Evolutionary conservation across 208 protist species (phyloP).

Genomic region (Acanthamoeba sp.): DNA sequence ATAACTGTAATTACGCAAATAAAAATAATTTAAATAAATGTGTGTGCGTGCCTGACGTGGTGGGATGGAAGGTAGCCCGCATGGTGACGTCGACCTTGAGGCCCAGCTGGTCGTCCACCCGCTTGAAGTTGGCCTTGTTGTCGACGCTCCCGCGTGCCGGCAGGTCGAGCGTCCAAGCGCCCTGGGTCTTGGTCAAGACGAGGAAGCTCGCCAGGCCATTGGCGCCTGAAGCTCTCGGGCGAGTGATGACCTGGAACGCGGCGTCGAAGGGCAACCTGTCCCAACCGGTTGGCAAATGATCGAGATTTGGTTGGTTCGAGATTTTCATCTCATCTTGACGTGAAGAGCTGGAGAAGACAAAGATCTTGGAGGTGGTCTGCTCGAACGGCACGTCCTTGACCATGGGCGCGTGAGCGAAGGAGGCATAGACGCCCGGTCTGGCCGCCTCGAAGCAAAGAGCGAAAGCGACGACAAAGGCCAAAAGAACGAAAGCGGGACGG

Average conservation of each 20-base stretch:
- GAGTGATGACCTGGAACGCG: background rate
- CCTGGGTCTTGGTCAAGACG: background rate
- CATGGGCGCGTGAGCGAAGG: background rate
- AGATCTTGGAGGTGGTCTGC: slow-evolving; percentile 47
- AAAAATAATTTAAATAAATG: too few species aligned
- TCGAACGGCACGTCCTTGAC: slow-evolving; percentile 14
- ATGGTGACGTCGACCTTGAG: slow-evolving; percentile 54
- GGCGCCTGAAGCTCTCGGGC: background rate
- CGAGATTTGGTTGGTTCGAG: background rate
- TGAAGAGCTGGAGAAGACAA: background rate
- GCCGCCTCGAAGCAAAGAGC: background rate
- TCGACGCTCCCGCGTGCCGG: background rate
- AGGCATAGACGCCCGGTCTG: background rate
- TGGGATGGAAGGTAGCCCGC: slow-evolving; percentile 4
- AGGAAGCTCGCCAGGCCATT: background rate
- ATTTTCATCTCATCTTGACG: background rate
- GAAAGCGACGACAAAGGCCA: background rate
- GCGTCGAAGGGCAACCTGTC: slow-evolving; percentile 1
- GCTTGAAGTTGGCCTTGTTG: slow-evolving; percentile 6
- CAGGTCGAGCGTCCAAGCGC: background rate
- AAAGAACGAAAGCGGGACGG: background rate
- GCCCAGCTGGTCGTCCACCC: background rate
- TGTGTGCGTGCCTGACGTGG: background rate
- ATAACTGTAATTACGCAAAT: background rate
- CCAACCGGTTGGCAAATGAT: slow-evolving; percentile 28